Evolutionary conservation across 2,329 filamentous ascomycete species (phyloP).

Genomic region (Apiospora aurea): DNA sequence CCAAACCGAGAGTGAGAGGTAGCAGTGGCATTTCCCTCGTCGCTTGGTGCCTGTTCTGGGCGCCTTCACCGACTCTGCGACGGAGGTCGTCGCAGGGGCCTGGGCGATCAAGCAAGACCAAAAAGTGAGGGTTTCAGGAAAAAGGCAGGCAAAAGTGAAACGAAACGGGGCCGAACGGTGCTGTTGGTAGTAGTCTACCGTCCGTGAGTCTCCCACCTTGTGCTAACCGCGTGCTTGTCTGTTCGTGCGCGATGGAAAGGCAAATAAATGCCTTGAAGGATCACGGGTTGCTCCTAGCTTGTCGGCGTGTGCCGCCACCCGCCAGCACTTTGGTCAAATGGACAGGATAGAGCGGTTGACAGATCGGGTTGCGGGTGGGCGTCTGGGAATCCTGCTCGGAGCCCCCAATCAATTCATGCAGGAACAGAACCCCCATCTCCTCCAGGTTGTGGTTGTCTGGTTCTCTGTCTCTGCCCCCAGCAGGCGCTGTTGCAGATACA

Average conservation of each 20-base stretch:
- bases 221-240: not conserved
- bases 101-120: slow-evolving; percentile 20
- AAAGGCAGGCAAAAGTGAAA: slow-evolving; percentile 19
- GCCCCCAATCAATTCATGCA: slow-evolving; percentile 17
- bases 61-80: slow-evolving; percentile 25
- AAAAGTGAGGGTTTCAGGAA: slow-evolving; percentile 25
- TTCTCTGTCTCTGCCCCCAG: not conserved
- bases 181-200: not conserved
- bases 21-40: not conserved
- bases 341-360: not conserved
- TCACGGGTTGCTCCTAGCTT: not conserved
- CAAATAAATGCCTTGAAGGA: not conserved
- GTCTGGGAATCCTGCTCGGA: not conserved
- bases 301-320: not conserved
- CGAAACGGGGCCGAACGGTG: slow-evolving; percentile 5
- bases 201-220: slow-evolving; percentile 1
- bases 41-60: not conserved
- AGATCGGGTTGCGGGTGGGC: not conserved
- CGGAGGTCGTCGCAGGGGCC: slow-evolving; percentile 26
- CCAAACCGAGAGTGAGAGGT: not conserved
- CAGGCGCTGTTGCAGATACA: slow-evolving; percentile 14
- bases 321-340: not conserved
- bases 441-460: not conserved
- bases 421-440: not conserved
- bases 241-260: not conserved